A percentile compares a stretch with the other conserved stretches of the same genome.
Evolutionary conservation across 1,284 basidiomycete species (phyloP).

Genomic region (Thecaphora frezii): DNA sequence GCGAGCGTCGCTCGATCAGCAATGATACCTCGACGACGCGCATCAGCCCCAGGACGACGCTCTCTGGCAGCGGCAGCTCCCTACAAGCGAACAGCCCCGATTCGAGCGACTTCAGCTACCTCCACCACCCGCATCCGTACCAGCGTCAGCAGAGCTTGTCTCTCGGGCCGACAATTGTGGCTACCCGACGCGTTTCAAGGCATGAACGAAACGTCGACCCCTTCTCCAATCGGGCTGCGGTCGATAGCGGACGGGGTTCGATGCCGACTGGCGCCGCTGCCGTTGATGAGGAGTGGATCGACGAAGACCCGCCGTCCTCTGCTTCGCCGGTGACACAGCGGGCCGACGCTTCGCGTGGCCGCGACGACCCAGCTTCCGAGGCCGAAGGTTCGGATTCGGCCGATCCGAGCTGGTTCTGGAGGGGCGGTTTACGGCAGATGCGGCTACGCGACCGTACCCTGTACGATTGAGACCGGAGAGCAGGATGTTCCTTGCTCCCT

Average conservation of each 20-base stretch:
- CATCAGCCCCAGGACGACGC: not conserved
- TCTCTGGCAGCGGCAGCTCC: not conserved
- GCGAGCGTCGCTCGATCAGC: not conserved
- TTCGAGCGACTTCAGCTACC: not conserved
- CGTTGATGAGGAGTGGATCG: constrained; percentile 8
- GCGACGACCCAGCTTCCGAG: not conserved
- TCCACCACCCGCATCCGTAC: too few species aligned
- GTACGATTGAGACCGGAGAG: constrained; percentile 27
- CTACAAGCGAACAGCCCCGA: not conserved
- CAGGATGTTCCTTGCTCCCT: not conserved
- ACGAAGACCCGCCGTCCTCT: constrained; percentile 4
- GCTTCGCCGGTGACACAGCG: not conserved
- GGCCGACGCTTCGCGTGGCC: not conserved
- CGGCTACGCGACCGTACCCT: constrained; percentile 42
- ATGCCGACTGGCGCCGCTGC: not conserved
- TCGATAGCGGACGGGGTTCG: not conserved
- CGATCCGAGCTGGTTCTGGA: constrained; percentile 44
- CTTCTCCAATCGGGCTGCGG: too few species aligned
- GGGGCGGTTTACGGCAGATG: constrained; percentile 37
- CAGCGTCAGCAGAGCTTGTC: not conserved
- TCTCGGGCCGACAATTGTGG: too few species aligned
- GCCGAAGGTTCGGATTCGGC: constrained; percentile 27
- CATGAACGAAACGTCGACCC: too few species aligned
- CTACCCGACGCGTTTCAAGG: too few species aligned
- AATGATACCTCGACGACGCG: constrained; percentile 1